Evolutionary conservation across 2,329 filamentous ascomycete species (phyloP), one percentile per base, ranked within the genome.

Genomic region (Aspergillus hortae): DNA sequence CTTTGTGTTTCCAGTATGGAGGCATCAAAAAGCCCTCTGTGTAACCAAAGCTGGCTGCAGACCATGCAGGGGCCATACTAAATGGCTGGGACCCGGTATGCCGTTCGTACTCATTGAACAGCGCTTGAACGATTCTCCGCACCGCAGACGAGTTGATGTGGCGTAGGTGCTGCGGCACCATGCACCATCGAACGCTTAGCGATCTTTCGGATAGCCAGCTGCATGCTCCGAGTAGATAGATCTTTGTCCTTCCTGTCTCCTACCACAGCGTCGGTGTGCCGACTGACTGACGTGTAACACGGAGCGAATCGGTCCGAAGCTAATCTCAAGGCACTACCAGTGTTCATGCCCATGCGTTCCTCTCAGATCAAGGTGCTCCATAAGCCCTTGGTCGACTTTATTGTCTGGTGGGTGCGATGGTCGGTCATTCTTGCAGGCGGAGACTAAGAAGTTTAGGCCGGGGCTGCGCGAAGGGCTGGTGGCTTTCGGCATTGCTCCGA

Each of bases 351-450:
- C 19, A 51, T 51, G 21, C 46, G 48, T 9, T 51, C 54, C 4
- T 56, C 51, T 3, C 54, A 56, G 19, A 35, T 40, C 11, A 48
- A 48, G 10, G 51, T 56, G 6, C 43, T 56, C 12, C 54, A 56
- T 33, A 54, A 56, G 15, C 51, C 54, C 3, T 44, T 56, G 19
- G 52, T 56, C 30, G 51, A 56, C 21, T 52, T 56, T 14, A 36
- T 54, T 14, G 51, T 56, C 19, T 56, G 51, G 54, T 56, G 33
- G 35, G 48, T 49, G 19, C 25, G 12, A 9, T 30, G 42, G 35
- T 17, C 14, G 12, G 14, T 17, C 10, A 38, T 15, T 38, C 12
- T 2, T 38, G 11, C 17, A 15, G 2, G 6, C 10, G 19, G 6
- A 38, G 14, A n/a, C 35, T 17, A 38, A n/a, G 14, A 2, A n/a